Evolutionary conservation across 2,329 filamentous ascomycete species (phyloP).

Genomic region (Thermochaetoides dissita): DNA sequence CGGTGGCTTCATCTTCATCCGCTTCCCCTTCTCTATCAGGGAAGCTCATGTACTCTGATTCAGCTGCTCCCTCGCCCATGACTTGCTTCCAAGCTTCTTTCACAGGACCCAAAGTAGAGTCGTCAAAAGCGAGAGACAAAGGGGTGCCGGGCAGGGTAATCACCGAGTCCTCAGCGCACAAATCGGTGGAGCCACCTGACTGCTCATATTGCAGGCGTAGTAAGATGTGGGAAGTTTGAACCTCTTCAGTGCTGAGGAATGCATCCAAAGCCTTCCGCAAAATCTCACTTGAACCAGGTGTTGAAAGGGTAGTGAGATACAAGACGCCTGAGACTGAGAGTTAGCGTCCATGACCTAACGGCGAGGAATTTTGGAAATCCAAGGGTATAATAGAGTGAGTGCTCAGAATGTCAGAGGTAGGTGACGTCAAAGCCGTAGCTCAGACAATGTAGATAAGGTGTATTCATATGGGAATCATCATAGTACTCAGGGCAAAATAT

Average conservation of each 20-base stretch:
- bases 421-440: slow-evolving; percentile 72
- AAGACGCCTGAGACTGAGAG: slow-evolving; percentile 19
- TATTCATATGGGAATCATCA: slow-evolving; percentile 83
- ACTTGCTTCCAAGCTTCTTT: slow-evolving; percentile 56
- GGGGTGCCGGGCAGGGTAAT: slow-evolving; percentile 45
- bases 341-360: no score
- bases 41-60: slow-evolving; percentile 58
- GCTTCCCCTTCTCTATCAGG: slow-evolving; percentile 53
- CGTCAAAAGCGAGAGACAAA: slow-evolving; percentile 60
- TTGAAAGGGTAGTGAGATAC: slow-evolving; percentile 27
- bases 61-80: slow-evolving; percentile 34
- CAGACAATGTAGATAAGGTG: slow-evolving; percentile 99
- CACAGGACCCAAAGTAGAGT: slow-evolving; percentile 52
- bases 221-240: slow-evolving; percentile 22
- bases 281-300: slow-evolving; percentile 20
- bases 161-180: slow-evolving; percentile 27
- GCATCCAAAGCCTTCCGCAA: slow-evolving; percentile 28
- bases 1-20: slow-evolving; percentile 43
- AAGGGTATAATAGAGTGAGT: no score
- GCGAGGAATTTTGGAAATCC: no score
- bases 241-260: slow-evolving; percentile 24
- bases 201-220: slow-evolving; percentile 46
- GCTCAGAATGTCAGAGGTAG: slow-evolving; percentile 79
- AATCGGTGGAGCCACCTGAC: slow-evolving; percentile 16
- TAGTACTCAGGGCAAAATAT: slow-evolving; percentile 32